Conservation (phyloP, 352 stramenopile species). For the Phytophthora tentaculata region DNA sequence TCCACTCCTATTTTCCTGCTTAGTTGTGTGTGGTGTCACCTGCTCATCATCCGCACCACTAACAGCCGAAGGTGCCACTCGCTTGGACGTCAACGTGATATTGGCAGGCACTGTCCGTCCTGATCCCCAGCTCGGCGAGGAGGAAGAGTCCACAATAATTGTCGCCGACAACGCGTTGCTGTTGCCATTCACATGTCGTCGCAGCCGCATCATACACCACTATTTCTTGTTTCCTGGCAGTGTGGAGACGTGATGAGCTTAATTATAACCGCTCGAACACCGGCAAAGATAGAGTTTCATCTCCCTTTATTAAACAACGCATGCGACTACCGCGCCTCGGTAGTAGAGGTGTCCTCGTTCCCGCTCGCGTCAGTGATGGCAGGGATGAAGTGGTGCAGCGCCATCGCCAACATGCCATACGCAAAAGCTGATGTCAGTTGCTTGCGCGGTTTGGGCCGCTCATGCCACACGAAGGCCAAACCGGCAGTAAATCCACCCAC, state of each 20-base stretch:
- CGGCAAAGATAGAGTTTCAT: constrained; percentile 33
- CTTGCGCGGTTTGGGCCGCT: constrained; percentile 53
- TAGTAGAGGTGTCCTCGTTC: neutral
- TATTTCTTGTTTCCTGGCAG: neutral
- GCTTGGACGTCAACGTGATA: constrained; percentile 22
- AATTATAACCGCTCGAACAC: constrained; percentile 31
- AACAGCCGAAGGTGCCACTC: neutral
- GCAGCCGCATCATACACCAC: constrained; percentile 42
- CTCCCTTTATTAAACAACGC: constrained; percentile 13
- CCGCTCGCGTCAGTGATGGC: constrained; percentile 30
- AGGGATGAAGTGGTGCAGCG: constrained; percentile 64
- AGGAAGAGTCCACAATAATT: neutral
- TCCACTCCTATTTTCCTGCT: constrained; percentile 15
- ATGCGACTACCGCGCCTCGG: constrained; percentile 5
- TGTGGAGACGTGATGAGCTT: constrained; percentile 1
- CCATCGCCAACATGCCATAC: constrained; percentile 64
- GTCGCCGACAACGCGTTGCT: constrained; percentile 45
- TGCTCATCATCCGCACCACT: neutral
- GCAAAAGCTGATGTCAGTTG: constrained; percentile 51
- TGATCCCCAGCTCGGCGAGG: constrained; percentile 21
- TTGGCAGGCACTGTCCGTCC: constrained; percentile 17
- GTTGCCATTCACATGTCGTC: constrained; percentile 58
- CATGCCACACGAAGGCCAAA: constrained; percentile 49
- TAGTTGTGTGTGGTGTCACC: neutral
- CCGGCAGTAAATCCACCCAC: constrained; percentile 67